Percentiles rank a stretch among this genome's conserved stretches.
These are phyloP conservation scores for Sphagnurus paluster DNA, from an alignment of 1,284 basidiomycete genomes.

Conservation along the genomic window DNA sequence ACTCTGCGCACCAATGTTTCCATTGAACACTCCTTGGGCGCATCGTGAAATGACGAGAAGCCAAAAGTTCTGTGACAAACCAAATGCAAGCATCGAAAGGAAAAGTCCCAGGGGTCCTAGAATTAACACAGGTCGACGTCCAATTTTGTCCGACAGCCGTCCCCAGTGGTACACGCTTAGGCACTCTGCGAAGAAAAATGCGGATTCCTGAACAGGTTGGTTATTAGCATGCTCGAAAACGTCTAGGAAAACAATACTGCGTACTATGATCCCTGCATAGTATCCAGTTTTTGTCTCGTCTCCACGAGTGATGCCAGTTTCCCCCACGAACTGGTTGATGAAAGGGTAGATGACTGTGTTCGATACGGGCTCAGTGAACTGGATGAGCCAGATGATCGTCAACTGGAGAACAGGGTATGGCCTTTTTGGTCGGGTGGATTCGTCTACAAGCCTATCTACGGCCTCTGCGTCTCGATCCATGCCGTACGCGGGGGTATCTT, in stretches of 20 bases:
- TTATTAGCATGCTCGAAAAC: background rate
- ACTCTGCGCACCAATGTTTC: constrained; percentile 20
- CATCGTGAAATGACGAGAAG: constrained; percentile 17
- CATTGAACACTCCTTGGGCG: constrained; percentile 35
- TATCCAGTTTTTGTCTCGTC: constrained; percentile 49
- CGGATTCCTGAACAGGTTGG: constrained; percentile 32
- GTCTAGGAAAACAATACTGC: constrained; percentile 13
- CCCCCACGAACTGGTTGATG: constrained; percentile 47
- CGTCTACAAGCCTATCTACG: background rate
- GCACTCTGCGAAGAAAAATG: constrained; percentile 36
- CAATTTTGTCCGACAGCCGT: constrained; percentile 35
- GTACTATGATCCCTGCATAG: constrained; percentile 47
- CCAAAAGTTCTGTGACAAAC: constrained; percentile 28
- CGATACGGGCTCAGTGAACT: constrained; percentile 49
- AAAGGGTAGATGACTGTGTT: constrained; percentile 55
- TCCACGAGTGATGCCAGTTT: constrained; percentile 46
- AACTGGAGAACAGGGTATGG: constrained; percentile 45
- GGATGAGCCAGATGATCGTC: constrained; percentile 38
- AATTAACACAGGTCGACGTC: constrained; percentile 37
- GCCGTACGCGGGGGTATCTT: background rate
- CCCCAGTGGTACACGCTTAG: constrained; percentile 39
- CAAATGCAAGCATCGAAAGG: constrained; percentile 35
- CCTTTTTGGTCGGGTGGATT: constrained; percentile 25
- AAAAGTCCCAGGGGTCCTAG: constrained; percentile 36
- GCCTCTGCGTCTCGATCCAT: constrained; percentile 5